Conservation (phyloP, 1,139 yeast species). For the Debaryomycetaceae sp. region DNA sequence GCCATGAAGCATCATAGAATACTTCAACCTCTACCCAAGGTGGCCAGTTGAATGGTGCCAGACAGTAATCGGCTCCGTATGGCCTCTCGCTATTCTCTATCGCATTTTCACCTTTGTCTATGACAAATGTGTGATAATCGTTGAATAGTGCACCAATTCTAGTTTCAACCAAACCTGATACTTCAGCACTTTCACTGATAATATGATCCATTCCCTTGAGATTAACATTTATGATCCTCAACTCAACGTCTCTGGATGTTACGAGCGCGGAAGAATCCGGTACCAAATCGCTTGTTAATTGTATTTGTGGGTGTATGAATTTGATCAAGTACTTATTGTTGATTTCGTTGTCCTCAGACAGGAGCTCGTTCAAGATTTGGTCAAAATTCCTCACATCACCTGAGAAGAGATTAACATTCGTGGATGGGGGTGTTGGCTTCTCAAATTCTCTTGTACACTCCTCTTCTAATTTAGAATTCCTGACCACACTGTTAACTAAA, state of each 20-base stretch:
- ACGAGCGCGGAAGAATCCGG: slow-evolving; percentile 44
- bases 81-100: slow-evolving; percentile 22
- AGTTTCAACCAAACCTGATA: slow-evolving; percentile 57
- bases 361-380: slow-evolving; percentile 25
- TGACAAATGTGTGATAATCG: slow-evolving; percentile 69
- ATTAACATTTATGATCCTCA: slow-evolving; percentile 59
- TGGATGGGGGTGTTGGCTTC: slow-evolving; percentile 6
- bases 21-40: slow-evolving; percentile 80
- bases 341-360: slow-evolving; percentile 27
- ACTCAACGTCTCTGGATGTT: slow-evolving; percentile 68
- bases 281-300: slow-evolving; percentile 31
- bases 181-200: slow-evolving; percentile 33
- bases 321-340: slow-evolving; percentile 39
- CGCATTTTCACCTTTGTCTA: slow-evolving; percentile 38
- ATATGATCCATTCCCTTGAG: slow-evolving; percentile 44
- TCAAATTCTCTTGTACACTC: slow-evolving; percentile 11
- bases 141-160: slow-evolving; percentile 66
- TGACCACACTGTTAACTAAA: slow-evolving; percentile 45
- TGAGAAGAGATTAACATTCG: slow-evolving; percentile 6
- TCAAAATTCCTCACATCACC: slow-evolving; percentile 33
- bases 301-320: slow-evolving; percentile 45
- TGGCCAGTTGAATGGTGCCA: slow-evolving; percentile 55
- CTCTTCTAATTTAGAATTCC: slow-evolving; percentile 13
- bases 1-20: slow-evolving; percentile 62
- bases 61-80: slow-evolving; percentile 21